These are phyloP conservation scores for Malassezia equina DNA, from an alignment of 1,284 basidiomycete species.

Conservation along the genomic window DNA sequence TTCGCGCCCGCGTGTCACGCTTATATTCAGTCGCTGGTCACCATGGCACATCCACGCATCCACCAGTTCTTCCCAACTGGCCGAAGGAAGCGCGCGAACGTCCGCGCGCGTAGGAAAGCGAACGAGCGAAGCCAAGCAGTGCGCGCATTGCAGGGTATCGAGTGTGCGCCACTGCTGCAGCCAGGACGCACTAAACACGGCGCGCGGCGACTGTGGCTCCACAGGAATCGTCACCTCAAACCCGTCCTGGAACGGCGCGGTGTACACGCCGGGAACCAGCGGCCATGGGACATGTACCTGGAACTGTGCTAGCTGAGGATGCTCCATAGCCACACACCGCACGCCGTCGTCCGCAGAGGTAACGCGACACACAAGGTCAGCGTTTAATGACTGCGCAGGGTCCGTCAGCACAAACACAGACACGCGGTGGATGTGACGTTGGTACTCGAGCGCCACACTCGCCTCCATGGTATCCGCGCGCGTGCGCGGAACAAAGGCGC, in stretches of 20 bases:
- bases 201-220: not conserved
- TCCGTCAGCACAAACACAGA: not conserved
- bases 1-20: constrained; percentile 8
- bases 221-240: not conserved
- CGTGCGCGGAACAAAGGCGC: not conserved
- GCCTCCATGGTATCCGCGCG: not conserved
- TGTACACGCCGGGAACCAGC: not conserved
- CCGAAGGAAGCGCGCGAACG: constrained; percentile 79
- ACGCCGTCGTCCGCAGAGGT: not conserved
- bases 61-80: constrained; percentile 91
- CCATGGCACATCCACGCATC: constrained; percentile 97
- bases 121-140: not conserved
- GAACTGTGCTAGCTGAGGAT: not conserved
- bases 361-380: not conserved
- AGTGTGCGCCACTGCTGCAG: not conserved
- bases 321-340: not conserved
- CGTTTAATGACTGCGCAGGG: not conserved
- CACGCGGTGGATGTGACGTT: constrained; percentile 6
- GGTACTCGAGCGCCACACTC: constrained; percentile 1
- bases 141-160: not conserved
- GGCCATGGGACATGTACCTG: not conserved
- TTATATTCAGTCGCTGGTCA: constrained; percentile 56
- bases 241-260: not conserved
- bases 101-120: not conserved
- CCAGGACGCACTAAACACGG: not conserved